A percentile compares a stretch with the other conserved stretches of the same genome.
Conservation (phyloP, 306 rosid genomes). For the Corylus americana region DNA sequence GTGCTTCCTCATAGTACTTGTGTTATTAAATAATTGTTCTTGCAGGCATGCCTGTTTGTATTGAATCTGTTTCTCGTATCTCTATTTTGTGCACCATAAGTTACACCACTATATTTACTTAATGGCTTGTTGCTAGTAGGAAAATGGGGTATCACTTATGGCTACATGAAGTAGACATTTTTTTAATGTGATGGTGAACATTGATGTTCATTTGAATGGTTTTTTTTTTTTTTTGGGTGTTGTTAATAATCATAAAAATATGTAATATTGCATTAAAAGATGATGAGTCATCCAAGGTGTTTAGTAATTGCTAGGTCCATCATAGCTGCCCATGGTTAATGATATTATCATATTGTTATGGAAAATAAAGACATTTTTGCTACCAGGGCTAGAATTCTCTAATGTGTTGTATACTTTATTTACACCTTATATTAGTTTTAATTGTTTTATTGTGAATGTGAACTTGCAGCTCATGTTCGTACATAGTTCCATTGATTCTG, state of each 20-base stretch:
- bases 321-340: background rate
- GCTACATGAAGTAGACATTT: background rate
- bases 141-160: background rate
- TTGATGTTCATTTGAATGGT: background rate
- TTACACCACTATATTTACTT: background rate
- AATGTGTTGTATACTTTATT: background rate
- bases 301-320: background rate
- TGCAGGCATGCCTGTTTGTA: background rate
- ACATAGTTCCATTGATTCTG: background rate
- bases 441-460: background rate
- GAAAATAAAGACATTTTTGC: background rate
- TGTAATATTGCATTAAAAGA: background rate
- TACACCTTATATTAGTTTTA: background rate
- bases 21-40: background rate
- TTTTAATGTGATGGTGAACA: background rate
- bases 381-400: background rate
- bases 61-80: background rate
- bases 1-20: background rate
- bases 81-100: background rate
- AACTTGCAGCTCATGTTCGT: background rate
- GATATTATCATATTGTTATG: background rate
- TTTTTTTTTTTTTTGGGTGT: no score
- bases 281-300: background rate
- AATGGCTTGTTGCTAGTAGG: background rate
- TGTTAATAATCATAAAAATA: no score